A percentile compares a stretch with the other conserved stretches of the same genome.
These are phyloP conservation scores for Blastobotrys capitulatus DNA, from an alignment of 1,139 yeast species.

Conservation along the genomic window DNA sequence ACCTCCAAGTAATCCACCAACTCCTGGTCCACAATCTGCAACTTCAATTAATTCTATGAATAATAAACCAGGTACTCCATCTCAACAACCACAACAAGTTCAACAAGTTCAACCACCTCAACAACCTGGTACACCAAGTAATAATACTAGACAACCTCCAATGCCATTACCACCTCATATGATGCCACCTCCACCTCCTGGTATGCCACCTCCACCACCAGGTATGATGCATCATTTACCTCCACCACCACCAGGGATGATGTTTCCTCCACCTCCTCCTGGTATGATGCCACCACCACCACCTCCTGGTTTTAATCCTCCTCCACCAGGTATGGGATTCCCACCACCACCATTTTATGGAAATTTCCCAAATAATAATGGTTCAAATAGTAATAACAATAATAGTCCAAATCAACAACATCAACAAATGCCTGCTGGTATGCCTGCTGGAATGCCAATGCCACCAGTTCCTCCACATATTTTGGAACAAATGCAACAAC, in stretches of 20 bases:
- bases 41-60: background rate
- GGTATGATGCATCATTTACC: slow-evolving; percentile 16
- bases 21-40: slow-evolving; percentile 9
- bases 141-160: background rate
- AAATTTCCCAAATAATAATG: background rate
- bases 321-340: background rate
- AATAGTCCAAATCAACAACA: too few relatives aligned
- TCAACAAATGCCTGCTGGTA: background rate
- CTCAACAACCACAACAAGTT: background rate
- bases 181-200: slow-evolving; percentile 14
- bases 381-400: too few relatives aligned
- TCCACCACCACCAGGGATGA: slow-evolving; percentile 21
- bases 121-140: background rate
- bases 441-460: slow-evolving; percentile 3
- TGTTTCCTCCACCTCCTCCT: slow-evolving; percentile 13
- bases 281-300: slow-evolving; percentile 11
- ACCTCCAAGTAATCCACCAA: slow-evolving; percentile 11
- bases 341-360: slow-evolving; percentile 1
- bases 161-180: slow-evolving; percentile 20
- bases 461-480: slow-evolving; percentile 11
- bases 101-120: background rate
- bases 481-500: background rate
- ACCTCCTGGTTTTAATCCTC: slow-evolving; percentile 1
- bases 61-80: slow-evolving; percentile 7
- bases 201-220: slow-evolving; percentile 20